phyloP scores from a whole-genome alignment of 208 protist genomes.

The Wallacemonas sp. region DNA sequence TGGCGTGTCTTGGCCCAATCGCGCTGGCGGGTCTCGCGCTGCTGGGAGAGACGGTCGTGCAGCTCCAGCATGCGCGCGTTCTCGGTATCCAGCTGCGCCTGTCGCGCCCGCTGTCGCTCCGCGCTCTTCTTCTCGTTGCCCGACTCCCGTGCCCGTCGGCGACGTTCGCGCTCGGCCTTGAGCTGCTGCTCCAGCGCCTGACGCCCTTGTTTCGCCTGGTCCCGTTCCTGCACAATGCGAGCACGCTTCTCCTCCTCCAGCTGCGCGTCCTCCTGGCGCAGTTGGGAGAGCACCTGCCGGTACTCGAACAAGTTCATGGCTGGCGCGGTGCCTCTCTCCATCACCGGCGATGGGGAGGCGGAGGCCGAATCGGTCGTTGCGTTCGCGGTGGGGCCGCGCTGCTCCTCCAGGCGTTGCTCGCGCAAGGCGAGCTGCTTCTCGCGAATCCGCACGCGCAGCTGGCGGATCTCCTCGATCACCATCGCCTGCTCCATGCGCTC shows the following conservation, averaged over 20 bases:
- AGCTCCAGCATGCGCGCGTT: slow-evolving; percentile 50
- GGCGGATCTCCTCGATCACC: slow-evolving; percentile 65
- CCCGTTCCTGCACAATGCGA: slow-evolving; percentile 13
- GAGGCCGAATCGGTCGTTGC: too few relatives aligned
- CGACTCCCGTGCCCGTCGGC: slow-evolving; percentile 31
- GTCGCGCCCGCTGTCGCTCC: slow-evolving; percentile 33
- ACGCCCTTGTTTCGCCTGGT: not conserved
- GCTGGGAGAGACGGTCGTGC: slow-evolving; percentile 48
- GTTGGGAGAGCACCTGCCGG: slow-evolving; percentile 15
- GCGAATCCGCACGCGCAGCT: slow-evolving; percentile 54
- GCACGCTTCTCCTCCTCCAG: slow-evolving; percentile 25
- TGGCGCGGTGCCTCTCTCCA: not conserved
- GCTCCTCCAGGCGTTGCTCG: slow-evolving; percentile 22
- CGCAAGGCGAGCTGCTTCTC: slow-evolving; percentile 28
- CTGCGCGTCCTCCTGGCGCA: slow-evolving; percentile 13
- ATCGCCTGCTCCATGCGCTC: slow-evolving; percentile 39
- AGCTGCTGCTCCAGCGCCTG: slow-evolving; percentile 27
- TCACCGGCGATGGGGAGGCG: not conserved
- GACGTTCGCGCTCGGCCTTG: slow-evolving; percentile 36
- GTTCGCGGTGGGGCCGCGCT: not conserved
- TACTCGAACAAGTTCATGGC: slow-evolving; percentile 23
- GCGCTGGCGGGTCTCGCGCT: slow-evolving; percentile 34
- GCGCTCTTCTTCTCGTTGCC: slow-evolving; percentile 20
- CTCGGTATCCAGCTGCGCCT: slow-evolving; percentile 32
- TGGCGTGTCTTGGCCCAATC: slow-evolving; percentile 30